Percentiles rank a stretch among this genome's conserved stretches.
phyloP scores from a whole-genome alignment of 768 basidiomycete genomes.

The Mycena chlorophos region DNA sequence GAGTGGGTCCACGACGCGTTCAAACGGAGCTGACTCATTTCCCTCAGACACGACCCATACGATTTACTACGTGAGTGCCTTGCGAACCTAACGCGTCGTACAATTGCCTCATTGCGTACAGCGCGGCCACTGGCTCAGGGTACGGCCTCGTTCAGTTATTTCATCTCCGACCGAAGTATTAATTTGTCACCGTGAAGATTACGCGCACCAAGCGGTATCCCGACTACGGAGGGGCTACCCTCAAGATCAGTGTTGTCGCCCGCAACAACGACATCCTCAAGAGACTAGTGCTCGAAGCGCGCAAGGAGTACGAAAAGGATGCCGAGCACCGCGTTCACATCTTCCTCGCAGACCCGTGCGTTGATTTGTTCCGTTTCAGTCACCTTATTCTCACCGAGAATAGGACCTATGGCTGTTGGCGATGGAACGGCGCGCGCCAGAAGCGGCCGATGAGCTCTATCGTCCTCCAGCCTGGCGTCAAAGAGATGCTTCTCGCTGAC shows the following conservation, averaged over 20 bases:
- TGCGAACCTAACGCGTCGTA: too few relatives aligned
- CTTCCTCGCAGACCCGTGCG: conserved; percentile 86
- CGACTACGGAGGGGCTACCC: conserved; percentile 70
- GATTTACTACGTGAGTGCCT: conserved; percentile 61
- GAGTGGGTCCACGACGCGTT: conserved; percentile 27
- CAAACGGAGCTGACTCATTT: conserved; percentile 13
- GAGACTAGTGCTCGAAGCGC: conserved; percentile 82
- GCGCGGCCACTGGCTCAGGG: conserved; percentile 83
- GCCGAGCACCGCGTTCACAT: conserved; percentile 89
- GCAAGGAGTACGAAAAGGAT: conserved; percentile 87
- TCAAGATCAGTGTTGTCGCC: conserved; percentile 88
- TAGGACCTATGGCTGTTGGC: conserved; percentile 76
- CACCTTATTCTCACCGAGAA: conserved; percentile 10
- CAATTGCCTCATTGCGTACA: conserved; percentile 1
- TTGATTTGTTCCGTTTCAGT: conserved; percentile 21
- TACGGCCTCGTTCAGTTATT: conserved; percentile 37
- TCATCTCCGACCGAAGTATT: conserved; percentile 21
- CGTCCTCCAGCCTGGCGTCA: conserved; percentile 84
- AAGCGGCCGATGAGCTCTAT: conserved; percentile 94
- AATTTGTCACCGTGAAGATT: conserved; percentile 48
- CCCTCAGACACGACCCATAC: conserved; percentile 79
- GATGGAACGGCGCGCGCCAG: conserved; percentile 86
- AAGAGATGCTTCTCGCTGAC: conserved; percentile 87
- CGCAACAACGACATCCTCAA: conserved; percentile 87
- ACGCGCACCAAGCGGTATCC: conserved; percentile 76